phyloP scores from a whole-genome alignment of 305 asterid species.

The Rubia peregrina region DNA sequence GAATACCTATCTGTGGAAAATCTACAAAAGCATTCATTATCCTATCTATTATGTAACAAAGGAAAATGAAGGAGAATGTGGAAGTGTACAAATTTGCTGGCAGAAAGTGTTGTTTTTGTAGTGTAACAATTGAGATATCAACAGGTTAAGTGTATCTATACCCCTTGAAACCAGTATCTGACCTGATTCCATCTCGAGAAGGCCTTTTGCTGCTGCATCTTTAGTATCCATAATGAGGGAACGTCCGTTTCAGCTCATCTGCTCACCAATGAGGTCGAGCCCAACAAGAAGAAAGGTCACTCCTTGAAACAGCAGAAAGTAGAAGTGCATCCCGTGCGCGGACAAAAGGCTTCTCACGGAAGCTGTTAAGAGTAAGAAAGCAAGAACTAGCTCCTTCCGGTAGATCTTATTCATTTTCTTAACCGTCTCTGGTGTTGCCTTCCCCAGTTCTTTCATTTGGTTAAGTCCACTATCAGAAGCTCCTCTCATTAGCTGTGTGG shows the following conservation, averaged over 20 bases:
- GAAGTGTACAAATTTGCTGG: neutral
- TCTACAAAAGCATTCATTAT: conserved; percentile 17
- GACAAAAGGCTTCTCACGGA: conserved; percentile 55
- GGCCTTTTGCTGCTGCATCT: neutral
- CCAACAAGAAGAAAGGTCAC: conserved; percentile 58
- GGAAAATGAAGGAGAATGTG: conserved; percentile 8
- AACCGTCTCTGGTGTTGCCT: conserved; percentile 6
- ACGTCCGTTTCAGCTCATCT: conserved; percentile 26
- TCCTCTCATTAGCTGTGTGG: conserved; percentile 28
- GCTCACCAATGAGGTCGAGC: conserved; percentile 62
- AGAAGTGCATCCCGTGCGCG: conserved; percentile 64
- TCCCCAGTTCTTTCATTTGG: conserved; percentile 28
- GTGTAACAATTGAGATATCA: conserved; percentile 10
- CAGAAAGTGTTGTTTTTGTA: conserved; percentile 1
- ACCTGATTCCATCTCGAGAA: neutral
- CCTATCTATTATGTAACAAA: conserved; percentile 23
- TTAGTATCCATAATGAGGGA: neutral
- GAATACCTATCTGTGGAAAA: conserved; percentile 18
- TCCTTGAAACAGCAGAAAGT: conserved; percentile 71
- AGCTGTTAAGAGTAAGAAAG: conserved; percentile 53
- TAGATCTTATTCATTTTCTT: conserved; percentile 55
- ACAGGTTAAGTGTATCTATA: neutral
- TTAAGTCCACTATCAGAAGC: conserved; percentile 35
- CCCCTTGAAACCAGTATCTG: neutral
- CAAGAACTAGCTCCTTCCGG: conserved; percentile 57